Evolutionary conservation across 2,329 filamentous ascomycete genomes (phyloP), one percentile per base, ranked within the genome.

Genomic region (Huntiella decipiens): DNA sequence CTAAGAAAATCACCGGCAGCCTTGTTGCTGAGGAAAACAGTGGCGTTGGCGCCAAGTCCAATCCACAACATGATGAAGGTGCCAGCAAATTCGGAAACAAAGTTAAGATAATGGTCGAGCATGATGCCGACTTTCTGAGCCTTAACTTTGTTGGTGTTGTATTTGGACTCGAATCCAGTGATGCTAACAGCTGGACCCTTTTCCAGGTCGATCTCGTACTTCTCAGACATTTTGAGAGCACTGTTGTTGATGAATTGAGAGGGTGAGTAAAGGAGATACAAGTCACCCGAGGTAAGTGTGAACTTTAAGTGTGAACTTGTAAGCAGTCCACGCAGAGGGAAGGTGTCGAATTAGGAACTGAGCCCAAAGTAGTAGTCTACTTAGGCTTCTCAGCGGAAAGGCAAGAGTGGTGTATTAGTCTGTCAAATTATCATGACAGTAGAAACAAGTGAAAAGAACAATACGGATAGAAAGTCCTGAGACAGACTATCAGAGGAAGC

Each of bases 61-160:
- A 83, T 82, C 38, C 82, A 60, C 50, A 83, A 64, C 52, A 83
- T 59, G 46, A 79, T 68, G 63, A 83, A 77, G 12, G 73, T 77
- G 6, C 77, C 77, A 45, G 78, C 69, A 59, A 82, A 80, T 52
- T 82, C 77, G 1, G 74, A 73, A 52, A 81, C 44, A 28, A 46
- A 49, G 39, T 49, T 44, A 12, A 44, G 36, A n/a, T 46, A 49
- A 31, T 46, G 44, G n/a, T 49, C 39, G 33, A 49, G 47, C 35
- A 43, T 43, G 16, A 22, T 39, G 12, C 43, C 22, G 13, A 36
- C 17, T 37, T 49, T 46, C 13, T 35, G 44, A 6, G 19, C 31
- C 13, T 43, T 43, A 16, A 10, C 22, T 19, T 46, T 44, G 28
- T 38, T 28, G 15, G 28, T 35, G 32, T 39, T 16, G 17, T 28